Percentiles rank a stretch among this genome's conserved stretches.
These are phyloP conservation scores for Leishmania lainsoni DNA, from an alignment of 208 protist genomes.

Conservation along the genomic window DNA sequence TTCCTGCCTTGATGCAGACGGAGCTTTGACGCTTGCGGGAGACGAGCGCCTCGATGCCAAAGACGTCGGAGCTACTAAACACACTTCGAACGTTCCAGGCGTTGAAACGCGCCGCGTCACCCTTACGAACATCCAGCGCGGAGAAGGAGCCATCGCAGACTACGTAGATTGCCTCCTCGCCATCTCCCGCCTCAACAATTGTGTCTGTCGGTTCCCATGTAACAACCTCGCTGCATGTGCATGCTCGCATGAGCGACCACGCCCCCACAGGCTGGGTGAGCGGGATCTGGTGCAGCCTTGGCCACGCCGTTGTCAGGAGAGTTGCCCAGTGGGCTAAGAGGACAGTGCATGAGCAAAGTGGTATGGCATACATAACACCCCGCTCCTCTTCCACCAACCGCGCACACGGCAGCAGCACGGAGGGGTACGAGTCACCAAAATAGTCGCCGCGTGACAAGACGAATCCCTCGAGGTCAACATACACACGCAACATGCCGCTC, in stretches of 20 bases:
- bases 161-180: constrained; percentile 36
- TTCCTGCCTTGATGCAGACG: constrained; percentile 48
- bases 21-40: constrained; percentile 51
- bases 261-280: constrained; percentile 56
- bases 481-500: constrained; percentile 48
- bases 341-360: constrained; percentile 38
- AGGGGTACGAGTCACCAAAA: constrained; percentile 67
- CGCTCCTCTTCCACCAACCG: constrained; percentile 55
- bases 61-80: constrained; percentile 53
- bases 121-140: constrained; percentile 33
- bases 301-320: constrained; percentile 35
- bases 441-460: constrained; percentile 58
- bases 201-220: constrained; percentile 29
- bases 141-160: constrained; percentile 50
- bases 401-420: constrained; percentile 38
- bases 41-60: constrained; percentile 61
- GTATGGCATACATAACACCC: constrained; percentile 60
- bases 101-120: constrained; percentile 33
- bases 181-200: constrained; percentile 39
- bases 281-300: constrained; percentile 36
- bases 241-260: constrained; percentile 57
- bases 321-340: constrained; percentile 37
- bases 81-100: constrained; percentile 32
- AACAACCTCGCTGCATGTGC: constrained; percentile 37
- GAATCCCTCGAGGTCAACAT: constrained; percentile 43